Conservation (phyloP, 441 rosid genomes). For the Adansonia grandidieri region DNA sequence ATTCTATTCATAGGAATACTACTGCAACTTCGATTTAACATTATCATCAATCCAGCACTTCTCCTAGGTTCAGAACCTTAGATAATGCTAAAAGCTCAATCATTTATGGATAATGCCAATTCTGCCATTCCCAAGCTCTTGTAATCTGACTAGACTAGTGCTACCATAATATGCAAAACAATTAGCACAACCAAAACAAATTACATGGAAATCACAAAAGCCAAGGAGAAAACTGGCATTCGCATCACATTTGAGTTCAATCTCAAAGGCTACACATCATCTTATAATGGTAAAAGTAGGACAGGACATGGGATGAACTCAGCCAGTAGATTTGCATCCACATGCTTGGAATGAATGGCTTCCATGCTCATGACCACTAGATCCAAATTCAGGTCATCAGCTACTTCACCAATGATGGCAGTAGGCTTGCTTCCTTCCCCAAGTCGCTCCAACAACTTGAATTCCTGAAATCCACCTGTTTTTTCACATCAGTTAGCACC, state of each 20-base stretch:
- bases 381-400: constrained; percentile 83
- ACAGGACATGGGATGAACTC: constrained; percentile 96
- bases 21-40: neutral
- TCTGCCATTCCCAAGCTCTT: constrained; percentile 4
- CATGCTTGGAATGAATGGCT: constrained; percentile 92
- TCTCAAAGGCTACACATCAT: constrained; percentile 1
- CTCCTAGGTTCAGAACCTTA: neutral
- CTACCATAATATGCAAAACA: neutral
- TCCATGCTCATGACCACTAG: constrained; percentile 94
- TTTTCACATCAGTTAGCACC: neutral
- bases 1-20: neutral
- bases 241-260: constrained; percentile 13
- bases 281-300: constrained; percentile 73
- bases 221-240: constrained; percentile 29
- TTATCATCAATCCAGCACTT: neutral
- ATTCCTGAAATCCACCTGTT: constrained; percentile 86
- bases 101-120: neutral
- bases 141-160: neutral
- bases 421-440: constrained; percentile 92
- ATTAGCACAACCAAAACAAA: neutral
- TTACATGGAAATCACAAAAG: constrained; percentile 11
- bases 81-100: neutral
- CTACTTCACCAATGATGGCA: constrained; percentile 92
- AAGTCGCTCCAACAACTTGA: constrained; percentile 75
- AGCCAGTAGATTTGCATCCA: constrained; percentile 85